These are phyloP conservation scores for Solanum hybrid DNA, from an alignment of 305 asterid genomes.

Conservation along the genomic window DNA sequence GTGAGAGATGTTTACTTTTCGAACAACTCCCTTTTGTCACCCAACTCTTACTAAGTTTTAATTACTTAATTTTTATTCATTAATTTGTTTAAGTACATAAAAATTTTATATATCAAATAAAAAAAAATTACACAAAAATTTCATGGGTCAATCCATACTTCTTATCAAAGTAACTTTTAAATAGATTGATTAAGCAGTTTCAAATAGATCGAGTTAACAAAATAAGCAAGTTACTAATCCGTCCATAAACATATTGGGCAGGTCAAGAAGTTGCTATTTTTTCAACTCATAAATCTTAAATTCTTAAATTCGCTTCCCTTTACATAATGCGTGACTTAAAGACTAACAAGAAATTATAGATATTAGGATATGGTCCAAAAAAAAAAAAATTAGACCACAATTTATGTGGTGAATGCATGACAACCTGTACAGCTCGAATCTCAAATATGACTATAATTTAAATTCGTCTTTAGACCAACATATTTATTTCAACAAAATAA, in stretches of 20 bases:
- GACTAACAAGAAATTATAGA: not conserved
- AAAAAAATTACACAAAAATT: not conserved
- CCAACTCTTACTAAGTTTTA: not conserved
- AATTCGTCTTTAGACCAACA: conserved; percentile 17
- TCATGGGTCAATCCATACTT: not conserved
- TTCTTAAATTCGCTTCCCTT: not conserved
- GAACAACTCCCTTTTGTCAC: not conserved
- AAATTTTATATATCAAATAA: not conserved
- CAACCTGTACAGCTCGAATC: conserved; percentile 34
- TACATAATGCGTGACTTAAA: too few relatives aligned
- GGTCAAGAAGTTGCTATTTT: not conserved
- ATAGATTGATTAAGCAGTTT: not conserved
- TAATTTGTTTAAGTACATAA: not conserved
- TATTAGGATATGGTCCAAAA: not conserved
- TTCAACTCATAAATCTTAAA: not conserved
- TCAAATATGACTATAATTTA: conserved; percentile 11
- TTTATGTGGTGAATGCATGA: conserved; percentile 12
- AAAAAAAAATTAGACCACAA: not conserved
- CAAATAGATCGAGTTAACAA: not conserved
- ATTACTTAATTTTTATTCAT: not conserved
- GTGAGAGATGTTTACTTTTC: not conserved
- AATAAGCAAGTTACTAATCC: not conserved
- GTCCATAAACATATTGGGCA: not conserved
- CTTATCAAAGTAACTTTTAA: not conserved
- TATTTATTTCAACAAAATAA: not conserved